A percentile compares a stretch with the other conserved stretches of the same genome.
Conservation (phyloP, 768 basidiomycete genomes). For the Pisolithus sp. region DNA sequence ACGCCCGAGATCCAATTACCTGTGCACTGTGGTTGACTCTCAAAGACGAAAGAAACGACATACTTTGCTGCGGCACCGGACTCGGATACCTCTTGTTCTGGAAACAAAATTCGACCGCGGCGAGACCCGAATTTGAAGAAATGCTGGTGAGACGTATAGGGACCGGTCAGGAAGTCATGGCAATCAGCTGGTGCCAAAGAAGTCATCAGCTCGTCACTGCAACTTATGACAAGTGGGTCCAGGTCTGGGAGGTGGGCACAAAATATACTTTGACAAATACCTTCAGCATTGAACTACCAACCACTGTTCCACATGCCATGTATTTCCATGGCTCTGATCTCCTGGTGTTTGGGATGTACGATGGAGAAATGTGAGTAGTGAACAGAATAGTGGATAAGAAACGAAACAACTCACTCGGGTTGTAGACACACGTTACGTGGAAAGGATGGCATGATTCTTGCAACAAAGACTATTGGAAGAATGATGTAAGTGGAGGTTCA, state of each 20-base stretch:
- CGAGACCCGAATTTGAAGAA: slow-evolving; percentile 1
- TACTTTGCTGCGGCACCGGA: slow-evolving; percentile 4
- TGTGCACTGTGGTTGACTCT: slow-evolving; percentile 1
- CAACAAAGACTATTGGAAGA: not conserved
- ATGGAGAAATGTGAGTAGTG: slow-evolving; percentile 1
- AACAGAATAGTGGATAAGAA: not conserved
- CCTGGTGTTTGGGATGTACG: slow-evolving; percentile 2
- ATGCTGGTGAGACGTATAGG: not conserved
- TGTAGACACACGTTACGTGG: not conserved
- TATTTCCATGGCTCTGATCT: not conserved
- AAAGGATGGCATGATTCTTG: not conserved
- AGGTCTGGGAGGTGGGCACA: not conserved
- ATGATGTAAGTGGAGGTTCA: too few relatives aligned
- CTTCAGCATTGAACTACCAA: not conserved
- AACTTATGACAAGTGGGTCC: not conserved
- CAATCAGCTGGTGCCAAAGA: not conserved
- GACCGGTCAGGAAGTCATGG: slow-evolving; percentile 7
- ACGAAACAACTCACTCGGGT: not conserved
- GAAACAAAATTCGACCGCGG: not conserved
- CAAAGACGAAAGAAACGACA: not conserved
- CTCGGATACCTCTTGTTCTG: slow-evolving; percentile 5
- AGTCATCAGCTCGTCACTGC: not conserved
- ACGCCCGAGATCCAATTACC: slow-evolving; percentile 4
- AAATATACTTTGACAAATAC: not conserved
- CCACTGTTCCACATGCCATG: not conserved